Evolutionary conservation across 495 filamentous ascomycete species (phyloP).

Genomic region (Tetracladium marchalianum): DNA sequence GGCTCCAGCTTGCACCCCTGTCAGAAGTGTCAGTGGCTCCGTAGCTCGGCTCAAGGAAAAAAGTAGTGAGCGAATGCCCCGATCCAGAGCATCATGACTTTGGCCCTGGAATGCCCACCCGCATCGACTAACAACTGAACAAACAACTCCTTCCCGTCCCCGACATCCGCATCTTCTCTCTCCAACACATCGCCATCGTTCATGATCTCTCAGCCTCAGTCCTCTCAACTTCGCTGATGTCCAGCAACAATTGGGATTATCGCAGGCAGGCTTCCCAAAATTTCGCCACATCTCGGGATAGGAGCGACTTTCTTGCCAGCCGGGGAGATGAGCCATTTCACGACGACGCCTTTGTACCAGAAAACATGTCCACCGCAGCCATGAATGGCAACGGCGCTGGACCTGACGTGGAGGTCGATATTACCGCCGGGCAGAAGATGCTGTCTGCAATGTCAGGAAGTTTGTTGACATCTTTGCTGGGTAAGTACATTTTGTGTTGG

Average conservation of each 20-base stretch:
- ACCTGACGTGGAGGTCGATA: slow-evolving; percentile 37
- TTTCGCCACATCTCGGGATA: slow-evolving; percentile 15
- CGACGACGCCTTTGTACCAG: slow-evolving; percentile 10
- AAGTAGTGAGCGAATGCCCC: slow-evolving; percentile 8
- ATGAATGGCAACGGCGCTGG: slow-evolving; percentile 14
- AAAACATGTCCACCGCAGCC: slow-evolving; percentile 11
- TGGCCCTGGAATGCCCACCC: no score
- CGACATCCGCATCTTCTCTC: slow-evolving; percentile 11
- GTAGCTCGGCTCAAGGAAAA: neutral
- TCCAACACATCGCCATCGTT: no score
- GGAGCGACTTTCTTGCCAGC: slow-evolving; percentile 9
- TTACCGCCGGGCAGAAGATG: slow-evolving; percentile 84
- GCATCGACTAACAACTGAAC: no score
- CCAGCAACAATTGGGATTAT: slow-evolving; percentile 8
- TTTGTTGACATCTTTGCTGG: slow-evolving; percentile 77
- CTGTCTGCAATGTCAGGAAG: slow-evolving; percentile 85
- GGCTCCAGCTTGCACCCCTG: no score
- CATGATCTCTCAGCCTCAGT: no score
- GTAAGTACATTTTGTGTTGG: slow-evolving; percentile 37
- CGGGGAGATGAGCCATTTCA: slow-evolving; percentile 31
- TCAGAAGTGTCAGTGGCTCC: no score
- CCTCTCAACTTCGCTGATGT: slow-evolving; percentile 3
- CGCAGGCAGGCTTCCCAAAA: slow-evolving; percentile 1
- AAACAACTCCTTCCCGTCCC: no score
- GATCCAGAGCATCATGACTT: no score